A percentile compares a stretch with the other conserved stretches of the same genome.
These are phyloP conservation scores for Boletellus deceptivus DNA, from an alignment of 1,284 basidiomycete species.

Conservation along the genomic window DNA sequence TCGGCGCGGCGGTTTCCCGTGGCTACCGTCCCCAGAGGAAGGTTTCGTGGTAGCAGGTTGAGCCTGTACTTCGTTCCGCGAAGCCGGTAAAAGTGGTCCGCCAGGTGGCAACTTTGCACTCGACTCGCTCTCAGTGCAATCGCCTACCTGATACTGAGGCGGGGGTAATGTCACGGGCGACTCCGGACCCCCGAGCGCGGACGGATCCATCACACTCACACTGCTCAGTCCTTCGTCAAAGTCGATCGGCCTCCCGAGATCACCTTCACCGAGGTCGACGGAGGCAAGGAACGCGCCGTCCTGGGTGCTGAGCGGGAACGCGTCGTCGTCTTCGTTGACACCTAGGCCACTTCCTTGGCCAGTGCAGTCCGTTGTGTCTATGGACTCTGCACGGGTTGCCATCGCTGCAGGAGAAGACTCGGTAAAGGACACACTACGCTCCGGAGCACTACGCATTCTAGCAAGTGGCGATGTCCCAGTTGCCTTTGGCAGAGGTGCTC, in stretches of 20 bases:
- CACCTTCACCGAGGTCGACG: conserved; percentile 55
- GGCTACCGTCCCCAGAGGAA: background rate
- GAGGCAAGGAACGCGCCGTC: conserved; percentile 62
- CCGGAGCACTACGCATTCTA: conserved; percentile 2
- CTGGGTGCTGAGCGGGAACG: conserved; percentile 56
- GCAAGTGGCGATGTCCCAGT: conserved; percentile 16
- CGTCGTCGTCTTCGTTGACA: conserved; percentile 38
- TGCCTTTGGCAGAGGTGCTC: conserved; percentile 1
- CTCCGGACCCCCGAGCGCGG: conserved; percentile 2
- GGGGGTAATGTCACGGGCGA: background rate
- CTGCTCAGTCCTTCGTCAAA: conserved; percentile 40
- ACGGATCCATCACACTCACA: conserved; percentile 7
- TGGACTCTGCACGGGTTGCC: background rate
- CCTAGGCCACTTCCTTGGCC: conserved; percentile 1
- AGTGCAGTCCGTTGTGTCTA: conserved; percentile 9
- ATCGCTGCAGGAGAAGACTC: background rate
- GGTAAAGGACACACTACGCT: conserved; percentile 12
- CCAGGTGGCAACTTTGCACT: background rate
- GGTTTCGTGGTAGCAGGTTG: background rate
- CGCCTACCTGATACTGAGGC: conserved; percentile 7
- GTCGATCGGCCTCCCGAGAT: conserved; percentile 49
- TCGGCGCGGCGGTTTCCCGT: background rate
- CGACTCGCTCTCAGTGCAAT: background rate
- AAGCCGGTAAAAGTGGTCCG: background rate
- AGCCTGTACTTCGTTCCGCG: conserved; percentile 2